Evolutionary conservation across 2,329 filamentous ascomycete genomes (phyloP).

Genomic region (Emergomyces africanus): DNA sequence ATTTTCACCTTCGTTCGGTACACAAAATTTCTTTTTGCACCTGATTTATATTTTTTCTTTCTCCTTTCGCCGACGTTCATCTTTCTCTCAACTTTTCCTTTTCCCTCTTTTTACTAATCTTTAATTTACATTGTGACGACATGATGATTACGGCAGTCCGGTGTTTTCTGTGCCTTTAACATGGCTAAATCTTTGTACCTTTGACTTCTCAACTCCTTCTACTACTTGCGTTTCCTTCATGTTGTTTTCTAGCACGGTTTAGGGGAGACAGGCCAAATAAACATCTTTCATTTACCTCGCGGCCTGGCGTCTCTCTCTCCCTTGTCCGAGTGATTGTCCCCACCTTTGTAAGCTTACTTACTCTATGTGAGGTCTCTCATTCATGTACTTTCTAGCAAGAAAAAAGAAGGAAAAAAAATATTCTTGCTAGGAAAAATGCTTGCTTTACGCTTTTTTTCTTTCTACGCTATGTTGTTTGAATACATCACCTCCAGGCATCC

Average conservation of each 20-base stretch:
- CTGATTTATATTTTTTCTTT: neutral
- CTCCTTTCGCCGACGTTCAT: neutral
- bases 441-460: neutral
- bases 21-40: neutral
- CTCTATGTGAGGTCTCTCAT: neutral
- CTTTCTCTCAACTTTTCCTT: neutral
- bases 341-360: neutral
- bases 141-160: neutral
- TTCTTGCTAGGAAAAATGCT: neutral
- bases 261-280: neutral
- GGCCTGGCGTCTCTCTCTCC: slow-evolving; percentile 3
- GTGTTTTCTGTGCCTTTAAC: slow-evolving; percentile 4
- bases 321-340: neutral
- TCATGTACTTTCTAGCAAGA: neutral
- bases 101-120: neutral
- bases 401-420: no score
- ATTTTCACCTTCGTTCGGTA: neutral
- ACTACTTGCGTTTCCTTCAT: neutral
- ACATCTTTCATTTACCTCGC: slow-evolving; percentile 3
- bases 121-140: slow-evolving; percentile 2
- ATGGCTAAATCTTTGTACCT: slow-evolving; percentile 5
- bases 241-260: neutral
- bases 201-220: neutral
- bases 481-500: neutral
- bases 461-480: neutral